Percentiles rank a stretch among this genome's conserved stretches.
phyloP scores from a whole-genome alignment of 2,329 filamentous ascomycete genomes.

The Amauroascus niger region DNA sequence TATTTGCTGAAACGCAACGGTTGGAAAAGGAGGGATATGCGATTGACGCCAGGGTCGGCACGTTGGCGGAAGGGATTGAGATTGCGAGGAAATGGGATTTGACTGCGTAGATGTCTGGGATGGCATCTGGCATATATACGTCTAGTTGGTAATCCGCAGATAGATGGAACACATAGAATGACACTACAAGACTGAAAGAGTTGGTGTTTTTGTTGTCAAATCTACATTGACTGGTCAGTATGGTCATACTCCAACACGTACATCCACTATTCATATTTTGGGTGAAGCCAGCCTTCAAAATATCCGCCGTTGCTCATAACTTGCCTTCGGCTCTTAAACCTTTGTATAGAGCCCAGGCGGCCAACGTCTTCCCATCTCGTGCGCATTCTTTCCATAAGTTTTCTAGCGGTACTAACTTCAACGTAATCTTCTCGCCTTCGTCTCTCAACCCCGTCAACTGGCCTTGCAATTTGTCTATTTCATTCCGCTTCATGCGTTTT shows the following conservation, averaged over 20 bases:
- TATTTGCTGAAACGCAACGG: slow-evolving; percentile 58
- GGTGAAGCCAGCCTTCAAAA: not conserved
- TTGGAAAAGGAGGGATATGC: slow-evolving; percentile 63
- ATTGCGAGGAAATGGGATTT: slow-evolving; percentile 48
- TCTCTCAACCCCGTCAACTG: slow-evolving; percentile 47
- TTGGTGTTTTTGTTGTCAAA: not conserved
- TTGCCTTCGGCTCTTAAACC: slow-evolving; percentile 42
- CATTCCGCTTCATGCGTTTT: slow-evolving; percentile 40
- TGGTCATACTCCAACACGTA: not conserved
- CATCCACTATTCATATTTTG: not conserved
- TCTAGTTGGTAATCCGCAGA: not conserved
- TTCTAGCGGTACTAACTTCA: slow-evolving; percentile 45
- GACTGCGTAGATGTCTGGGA: slow-evolving; percentile 10
- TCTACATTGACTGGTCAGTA: not conserved
- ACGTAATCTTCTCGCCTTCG: slow-evolving; percentile 50
- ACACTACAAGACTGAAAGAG: not conserved
- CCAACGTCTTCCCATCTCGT: slow-evolving; percentile 48
- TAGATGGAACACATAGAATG: not conserved
- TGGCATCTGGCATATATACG: not conserved
- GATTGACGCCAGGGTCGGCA: slow-evolving; percentile 69
- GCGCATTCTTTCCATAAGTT: slow-evolving; percentile 46
- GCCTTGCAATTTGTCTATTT: slow-evolving; percentile 44
- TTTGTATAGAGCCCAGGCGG: slow-evolving; percentile 47
- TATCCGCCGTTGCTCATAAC: slow-evolving; percentile 24
- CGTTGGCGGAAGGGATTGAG: slow-evolving; percentile 68